Conservation (phyloP, 257 asterid genomes). For the Plantago major region DNA sequence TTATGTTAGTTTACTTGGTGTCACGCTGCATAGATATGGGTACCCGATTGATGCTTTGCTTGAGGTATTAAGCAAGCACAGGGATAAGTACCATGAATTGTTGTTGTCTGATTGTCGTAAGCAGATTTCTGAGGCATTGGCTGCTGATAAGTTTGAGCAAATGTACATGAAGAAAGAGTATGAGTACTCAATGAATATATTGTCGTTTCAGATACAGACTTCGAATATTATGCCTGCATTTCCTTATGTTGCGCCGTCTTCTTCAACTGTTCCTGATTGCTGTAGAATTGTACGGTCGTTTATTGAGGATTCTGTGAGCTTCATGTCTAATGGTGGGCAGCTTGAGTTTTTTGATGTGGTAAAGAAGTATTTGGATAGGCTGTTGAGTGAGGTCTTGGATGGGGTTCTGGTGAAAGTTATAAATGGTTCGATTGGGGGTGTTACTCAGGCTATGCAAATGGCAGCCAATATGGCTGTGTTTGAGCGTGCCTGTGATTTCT, state of each 20-base stretch:
- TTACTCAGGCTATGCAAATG: conserved; percentile 94
- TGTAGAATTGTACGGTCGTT: conserved; percentile 94
- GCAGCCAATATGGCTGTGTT: conserved; percentile 97
- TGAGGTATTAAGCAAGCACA: conserved; percentile 87
- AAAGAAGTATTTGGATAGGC: conserved; percentile 88
- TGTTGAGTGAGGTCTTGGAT: conserved; percentile 79
- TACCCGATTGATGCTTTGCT: conserved; percentile 87
- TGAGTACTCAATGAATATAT: conserved; percentile 87
- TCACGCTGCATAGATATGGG: conserved; percentile 82
- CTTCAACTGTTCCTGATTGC: conserved; percentile 91
- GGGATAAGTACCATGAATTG: conserved; percentile 92
- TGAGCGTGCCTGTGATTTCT: conserved; percentile 96
- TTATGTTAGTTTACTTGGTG: conserved; percentile 93
- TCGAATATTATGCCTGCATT: conserved; percentile 94
- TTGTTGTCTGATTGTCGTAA: conserved; percentile 85
- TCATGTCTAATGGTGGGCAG: conserved; percentile 94
- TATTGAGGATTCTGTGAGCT: conserved; percentile 90
- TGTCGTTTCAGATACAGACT: conserved; percentile 89
- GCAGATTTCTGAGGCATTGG: conserved; percentile 80
- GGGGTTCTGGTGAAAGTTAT: conserved; percentile 73
- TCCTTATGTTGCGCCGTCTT: conserved; percentile 91
- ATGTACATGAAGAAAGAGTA: conserved; percentile 98
- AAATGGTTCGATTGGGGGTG: conserved; percentile 61
- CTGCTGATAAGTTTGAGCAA: conserved; percentile 93
- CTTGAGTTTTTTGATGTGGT: conserved; percentile 86